These are phyloP conservation scores for Carex scoparia DNA, from an alignment of 176 grass and related monocot genomes.

Conservation along the genomic window DNA sequence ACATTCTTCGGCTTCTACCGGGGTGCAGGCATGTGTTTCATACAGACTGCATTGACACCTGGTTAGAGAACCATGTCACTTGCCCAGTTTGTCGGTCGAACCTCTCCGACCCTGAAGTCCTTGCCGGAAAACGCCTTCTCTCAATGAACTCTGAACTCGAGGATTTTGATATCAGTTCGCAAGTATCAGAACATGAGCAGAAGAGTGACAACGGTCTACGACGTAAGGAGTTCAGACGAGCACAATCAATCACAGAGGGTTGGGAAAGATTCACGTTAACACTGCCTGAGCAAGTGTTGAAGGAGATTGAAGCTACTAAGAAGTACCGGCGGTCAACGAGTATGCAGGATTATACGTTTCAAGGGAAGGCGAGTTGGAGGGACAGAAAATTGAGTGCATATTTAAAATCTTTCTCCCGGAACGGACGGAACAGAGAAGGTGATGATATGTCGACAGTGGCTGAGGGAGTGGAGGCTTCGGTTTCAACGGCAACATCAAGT, in stretches of 20 bases:
- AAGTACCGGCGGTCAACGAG: slow-evolving; percentile 50
- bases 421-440: slow-evolving; percentile 17
- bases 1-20: slow-evolving; percentile 57
- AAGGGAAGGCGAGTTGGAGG: slow-evolving; percentile 28
- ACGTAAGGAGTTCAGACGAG: slow-evolving; percentile 27
- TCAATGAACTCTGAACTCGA: slow-evolving; percentile 6
- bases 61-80: slow-evolving; percentile 57
- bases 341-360: slow-evolving; percentile 41
- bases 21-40: slow-evolving; percentile 85
- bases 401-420: slow-evolving; percentile 44
- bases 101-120: slow-evolving; percentile 18
- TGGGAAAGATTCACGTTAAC: slow-evolving; percentile 48
- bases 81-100: slow-evolving; percentile 76
- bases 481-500: not conserved
- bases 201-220: slow-evolving; percentile 23
- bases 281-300: slow-evolving; percentile 63
- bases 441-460: not conserved
- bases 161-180: slow-evolving; percentile 1
- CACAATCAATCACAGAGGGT: slow-evolving; percentile 45
- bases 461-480: not conserved
- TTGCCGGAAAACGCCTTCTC: slow-evolving; percentile 1
- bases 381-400: slow-evolving; percentile 40
- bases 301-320: slow-evolving; percentile 42
- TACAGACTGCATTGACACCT: slow-evolving; percentile 65
- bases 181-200: slow-evolving; percentile 18